These are phyloP conservation scores for Pseudoscleropodium purum DNA, from an alignment of 225 moss, liverwort and hornwort genomes.

Conservation along the genomic window DNA sequence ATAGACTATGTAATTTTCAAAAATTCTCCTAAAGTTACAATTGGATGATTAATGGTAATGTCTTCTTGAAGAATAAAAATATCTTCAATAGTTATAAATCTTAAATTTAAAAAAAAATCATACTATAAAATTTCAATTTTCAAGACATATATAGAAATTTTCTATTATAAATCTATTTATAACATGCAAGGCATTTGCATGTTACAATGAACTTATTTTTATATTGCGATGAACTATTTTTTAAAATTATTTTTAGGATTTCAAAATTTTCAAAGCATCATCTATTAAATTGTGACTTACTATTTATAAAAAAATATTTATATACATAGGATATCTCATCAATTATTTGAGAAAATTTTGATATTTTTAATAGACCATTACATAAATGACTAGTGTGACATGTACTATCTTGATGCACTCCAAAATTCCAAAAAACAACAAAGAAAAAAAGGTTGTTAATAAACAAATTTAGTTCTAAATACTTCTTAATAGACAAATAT, in stretches of 20 bases:
- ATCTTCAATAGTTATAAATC: background rate
- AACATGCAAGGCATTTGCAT: background rate
- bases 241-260: rapidly evolving
- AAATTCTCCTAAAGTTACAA: background rate
- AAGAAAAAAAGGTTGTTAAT: background rate
- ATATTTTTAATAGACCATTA: background rate
- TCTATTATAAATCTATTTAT: background rate
- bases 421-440: background rate
- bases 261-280: background rate
- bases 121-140: too few relatives aligned
- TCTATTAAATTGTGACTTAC: rapidly evolving
- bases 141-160: background rate
- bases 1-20: background rate
- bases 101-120: too few relatives aligned
- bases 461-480: background rate
- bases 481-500: background rate
- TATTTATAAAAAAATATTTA: background rate
- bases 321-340: too few relatives aligned
- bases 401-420: background rate
- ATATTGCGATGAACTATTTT: rapidly evolving
- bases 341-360: too few relatives aligned
- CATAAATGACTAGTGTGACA: background rate
- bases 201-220: rapidly evolving
- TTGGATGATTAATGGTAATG: background rate
- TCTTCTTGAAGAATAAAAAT: background rate